These are phyloP conservation scores for Thuidium tamariscinum DNA, from an alignment of 225 moss, liverwort and hornwort genomes.

Conservation along the genomic window DNA sequence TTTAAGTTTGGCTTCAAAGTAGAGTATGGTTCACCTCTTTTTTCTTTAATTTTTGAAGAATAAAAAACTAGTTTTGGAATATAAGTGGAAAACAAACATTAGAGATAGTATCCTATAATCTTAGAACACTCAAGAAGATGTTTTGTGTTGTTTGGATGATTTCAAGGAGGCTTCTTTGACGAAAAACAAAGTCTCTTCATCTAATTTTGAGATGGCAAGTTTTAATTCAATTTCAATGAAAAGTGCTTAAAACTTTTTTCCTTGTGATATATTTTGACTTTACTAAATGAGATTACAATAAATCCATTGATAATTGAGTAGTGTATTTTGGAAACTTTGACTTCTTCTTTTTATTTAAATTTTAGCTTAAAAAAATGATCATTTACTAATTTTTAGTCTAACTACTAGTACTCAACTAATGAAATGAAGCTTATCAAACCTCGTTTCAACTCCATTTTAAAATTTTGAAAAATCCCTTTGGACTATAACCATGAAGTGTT, in stretches of 20 bases:
- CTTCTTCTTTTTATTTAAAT: fast-evolving
- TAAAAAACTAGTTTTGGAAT: not conserved
- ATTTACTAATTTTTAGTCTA: not conserved
- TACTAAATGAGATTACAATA: not conserved
- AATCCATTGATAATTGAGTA: fast-evolving
- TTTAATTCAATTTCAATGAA: not conserved
- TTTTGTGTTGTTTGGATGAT: not conserved
- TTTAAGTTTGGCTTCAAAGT: not conserved
- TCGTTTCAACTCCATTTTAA: not conserved
- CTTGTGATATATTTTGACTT: not conserved
- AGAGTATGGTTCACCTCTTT: not conserved
- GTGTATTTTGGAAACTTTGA: not conserved
- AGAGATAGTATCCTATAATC: fast-evolving
- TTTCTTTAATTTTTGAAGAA: no score
- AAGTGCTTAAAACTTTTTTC: not conserved
- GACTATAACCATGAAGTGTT: not conserved
- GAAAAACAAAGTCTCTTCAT: not conserved
- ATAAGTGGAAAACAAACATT: not conserved
- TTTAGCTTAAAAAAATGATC: not conserved
- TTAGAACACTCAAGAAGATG: fast-evolving
- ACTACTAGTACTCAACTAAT: fast-evolving
- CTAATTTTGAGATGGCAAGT: not conserved
- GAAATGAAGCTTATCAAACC: not conserved
- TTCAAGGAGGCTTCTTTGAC: not conserved
- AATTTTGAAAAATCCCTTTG: not conserved